Evolutionary conservation across 306 rosid species (phyloP), one percentile per base, ranked within the genome.

Genomic region (Astragalus glycyphyllos): DNA sequence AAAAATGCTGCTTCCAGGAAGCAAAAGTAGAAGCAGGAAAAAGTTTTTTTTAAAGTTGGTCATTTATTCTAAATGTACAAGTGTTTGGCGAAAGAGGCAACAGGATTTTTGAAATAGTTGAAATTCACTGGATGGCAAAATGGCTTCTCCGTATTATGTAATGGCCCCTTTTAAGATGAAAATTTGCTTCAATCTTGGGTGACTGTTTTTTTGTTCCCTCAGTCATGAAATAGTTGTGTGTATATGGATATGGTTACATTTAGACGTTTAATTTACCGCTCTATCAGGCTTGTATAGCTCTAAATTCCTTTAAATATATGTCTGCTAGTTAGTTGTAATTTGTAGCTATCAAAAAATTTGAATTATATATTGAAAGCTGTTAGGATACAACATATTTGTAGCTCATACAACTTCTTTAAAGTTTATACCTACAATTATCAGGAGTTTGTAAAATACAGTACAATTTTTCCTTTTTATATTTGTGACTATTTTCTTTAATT

Each of bases 251-350:
- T 46, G 11, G 46, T 41, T 7, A 26, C 20, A 29, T 0, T 64
- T 45, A 63, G 73, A 65, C 34, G 31, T 35, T 56, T 29, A 71
- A 35, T 61, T 69, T 61, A 12, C 49, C 11, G 60, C 58, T 68
- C 55, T 48, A 11, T 67, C 49, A 41, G 32, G 8, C 20, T 69
- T 16, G 17, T 32, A 54, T 8, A 42, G 45, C 32, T 50, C 44
- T 7, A 15, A 5, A 13, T 61, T 6, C 0, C 31, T 62, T 20
- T 17, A 11, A 72, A 15, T 17, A 37, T 34, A 48, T 35, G 32
- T 54, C 50, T 31, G 57, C 31, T 15, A 26, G 58, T 70, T 23
- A 5, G 7, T 11, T 69, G 34, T 26, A 41, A 41, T 61, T 4
- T 13, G 55, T 20, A 54, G 54, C 69, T 35, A 55, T 11, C 5